A percentile compares a stretch with the other conserved stretches of the same genome.
phyloP scores from a whole-genome alignment of 768 basidiomycete genomes.

The Austroboletus eburneus region DNA sequence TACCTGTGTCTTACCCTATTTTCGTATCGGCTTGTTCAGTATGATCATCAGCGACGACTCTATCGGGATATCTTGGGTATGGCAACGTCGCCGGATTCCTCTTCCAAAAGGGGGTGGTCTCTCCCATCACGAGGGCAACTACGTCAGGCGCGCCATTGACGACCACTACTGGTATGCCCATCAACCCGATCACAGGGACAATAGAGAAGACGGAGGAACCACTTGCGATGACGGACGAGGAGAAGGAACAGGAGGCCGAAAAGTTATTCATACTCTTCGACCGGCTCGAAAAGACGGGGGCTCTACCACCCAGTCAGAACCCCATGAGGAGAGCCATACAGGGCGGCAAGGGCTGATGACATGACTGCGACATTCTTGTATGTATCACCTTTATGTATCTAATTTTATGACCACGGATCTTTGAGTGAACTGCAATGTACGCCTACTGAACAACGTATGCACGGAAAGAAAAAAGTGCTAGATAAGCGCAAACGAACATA shows the following conservation, averaged over 20 bases:
- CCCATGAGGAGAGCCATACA: conserved; percentile 70
- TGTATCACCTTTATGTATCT: no score
- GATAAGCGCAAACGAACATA: neutral
- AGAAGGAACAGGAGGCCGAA: conserved; percentile 93
- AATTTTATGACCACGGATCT: no score
- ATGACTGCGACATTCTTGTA: neutral
- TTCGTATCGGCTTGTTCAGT: conserved; percentile 2
- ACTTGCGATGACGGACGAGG: conserved; percentile 83
- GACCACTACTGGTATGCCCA: conserved; percentile 39
- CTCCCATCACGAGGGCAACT: conserved; percentile 41
- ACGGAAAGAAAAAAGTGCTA: no score
- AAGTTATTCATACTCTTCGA: conserved; percentile 90
- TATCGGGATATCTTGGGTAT: conserved; percentile 85
- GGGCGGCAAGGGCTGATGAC: conserved; percentile 12
- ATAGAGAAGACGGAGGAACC: conserved; percentile 38
- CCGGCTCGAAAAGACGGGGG: conserved; percentile 74
- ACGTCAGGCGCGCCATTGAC: conserved; percentile 33
- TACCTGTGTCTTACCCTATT: neutral
- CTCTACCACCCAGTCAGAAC: conserved; percentile 59
- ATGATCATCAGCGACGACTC: conserved; percentile 48
- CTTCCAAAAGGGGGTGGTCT: conserved; percentile 84
- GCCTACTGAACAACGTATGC: neutral
- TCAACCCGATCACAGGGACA: conserved; percentile 89
- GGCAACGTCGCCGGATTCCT: conserved; percentile 95
- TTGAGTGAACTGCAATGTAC: no score